phyloP scores from a whole-genome alignment of 148 eudicot species.

The Diospyros kaki region DNA sequence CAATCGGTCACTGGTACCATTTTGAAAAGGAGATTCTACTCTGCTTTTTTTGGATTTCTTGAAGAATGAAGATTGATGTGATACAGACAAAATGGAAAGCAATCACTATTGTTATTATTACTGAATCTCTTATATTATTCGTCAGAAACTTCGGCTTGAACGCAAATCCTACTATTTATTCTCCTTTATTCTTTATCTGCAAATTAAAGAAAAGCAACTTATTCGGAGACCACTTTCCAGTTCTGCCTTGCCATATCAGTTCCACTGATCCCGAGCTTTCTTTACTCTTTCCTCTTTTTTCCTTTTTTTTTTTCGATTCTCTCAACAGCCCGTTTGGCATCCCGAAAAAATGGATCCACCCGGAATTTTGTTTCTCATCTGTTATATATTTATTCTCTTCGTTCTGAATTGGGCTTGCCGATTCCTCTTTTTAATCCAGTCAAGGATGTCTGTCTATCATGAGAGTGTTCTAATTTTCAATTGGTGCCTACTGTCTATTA shows the following conservation, averaged over 20 bases:
- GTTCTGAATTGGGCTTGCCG: background rate
- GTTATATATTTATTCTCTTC: background rate
- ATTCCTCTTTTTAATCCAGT: background rate
- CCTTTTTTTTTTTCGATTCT: constrained; percentile 21
- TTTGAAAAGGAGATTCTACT: background rate
- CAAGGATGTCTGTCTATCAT: no score
- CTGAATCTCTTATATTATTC: no score
- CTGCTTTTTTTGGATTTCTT: constrained; percentile 14
- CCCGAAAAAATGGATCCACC: background rate
- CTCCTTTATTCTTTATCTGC: constrained; percentile 13
- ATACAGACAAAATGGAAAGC: constrained; percentile 10
- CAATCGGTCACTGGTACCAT: background rate
- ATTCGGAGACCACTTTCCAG: constrained; percentile 38
- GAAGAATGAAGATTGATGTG: constrained; percentile 15
- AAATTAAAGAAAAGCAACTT: constrained; percentile 31
- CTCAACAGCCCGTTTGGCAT: constrained; percentile 7
- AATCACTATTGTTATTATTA: constrained; percentile 10
- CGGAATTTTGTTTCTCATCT: background rate
- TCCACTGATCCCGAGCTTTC: constrained; percentile 40
- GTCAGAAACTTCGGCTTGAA: constrained; percentile 21
- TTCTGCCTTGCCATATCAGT: constrained; percentile 11
- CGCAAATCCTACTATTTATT: constrained; percentile 12
- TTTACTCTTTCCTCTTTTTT: constrained; percentile 9
- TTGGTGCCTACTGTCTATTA: no score
- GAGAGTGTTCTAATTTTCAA: no score